phyloP scores from a whole-genome alignment of 768 basidiomycete species.

The Boletus sp. region DNA sequence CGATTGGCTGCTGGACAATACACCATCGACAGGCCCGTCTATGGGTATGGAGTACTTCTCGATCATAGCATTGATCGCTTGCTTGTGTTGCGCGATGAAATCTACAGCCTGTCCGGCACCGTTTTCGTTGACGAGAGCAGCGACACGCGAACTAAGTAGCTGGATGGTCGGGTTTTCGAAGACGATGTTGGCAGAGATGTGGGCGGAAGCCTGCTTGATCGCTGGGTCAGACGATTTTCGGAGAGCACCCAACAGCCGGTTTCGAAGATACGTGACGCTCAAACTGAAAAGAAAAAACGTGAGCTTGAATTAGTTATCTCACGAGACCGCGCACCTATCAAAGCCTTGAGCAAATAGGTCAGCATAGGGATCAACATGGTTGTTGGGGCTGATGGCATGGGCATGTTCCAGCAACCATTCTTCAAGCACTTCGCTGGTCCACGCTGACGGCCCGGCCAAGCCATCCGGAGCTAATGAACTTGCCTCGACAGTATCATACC shows the following conservation, averaged over 20 bases:
- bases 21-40: constrained; percentile 1
- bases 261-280: constrained; percentile 31
- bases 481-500: constrained; percentile 34
- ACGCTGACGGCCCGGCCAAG: constrained; percentile 22
- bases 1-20: constrained; percentile 1
- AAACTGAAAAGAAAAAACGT: constrained; percentile 18
- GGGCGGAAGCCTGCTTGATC: constrained; percentile 21
- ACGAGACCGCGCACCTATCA: constrained; percentile 30
- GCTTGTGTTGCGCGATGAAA: constrained; percentile 7
- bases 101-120: background rate
- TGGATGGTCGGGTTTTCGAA: constrained; percentile 42
- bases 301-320: background rate
- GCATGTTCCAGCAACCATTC: constrained; percentile 31
- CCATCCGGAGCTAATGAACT: constrained; percentile 18
- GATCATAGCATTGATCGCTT: constrained; percentile 29
- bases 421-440: constrained; percentile 20
- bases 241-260: constrained; percentile 19
- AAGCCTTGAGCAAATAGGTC: constrained; percentile 38
- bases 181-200: constrained; percentile 34
- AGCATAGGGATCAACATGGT: constrained; percentile 1
- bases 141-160: constrained; percentile 27
- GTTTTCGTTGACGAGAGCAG: constrained; percentile 2
- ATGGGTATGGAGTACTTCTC: background rate
- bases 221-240: constrained; percentile 31
- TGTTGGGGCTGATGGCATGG: constrained; percentile 3